phyloP scores from a whole-genome alignment of 352 stramenopile species.

The Globisporangium spiculum region DNA sequence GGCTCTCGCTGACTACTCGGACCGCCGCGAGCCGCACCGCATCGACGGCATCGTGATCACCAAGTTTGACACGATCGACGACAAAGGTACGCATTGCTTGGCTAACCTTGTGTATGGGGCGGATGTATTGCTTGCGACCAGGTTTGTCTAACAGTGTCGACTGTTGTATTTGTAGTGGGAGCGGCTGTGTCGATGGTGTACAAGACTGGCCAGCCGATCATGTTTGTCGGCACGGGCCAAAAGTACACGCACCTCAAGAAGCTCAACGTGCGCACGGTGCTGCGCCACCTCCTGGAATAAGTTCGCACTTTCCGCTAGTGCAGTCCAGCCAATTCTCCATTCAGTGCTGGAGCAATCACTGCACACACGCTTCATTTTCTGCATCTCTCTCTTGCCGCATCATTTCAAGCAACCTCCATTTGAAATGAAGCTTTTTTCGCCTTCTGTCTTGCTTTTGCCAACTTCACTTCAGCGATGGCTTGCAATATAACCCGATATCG shows the following conservation, averaged over 20 bases:
- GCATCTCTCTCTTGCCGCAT: neutral
- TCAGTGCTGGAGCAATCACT: neutral
- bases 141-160: neutral
- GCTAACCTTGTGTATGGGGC: neutral
- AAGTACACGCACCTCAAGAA: conserved; percentile 99
- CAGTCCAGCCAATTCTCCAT: neutral
- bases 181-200: conserved; percentile 99
- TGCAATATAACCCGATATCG: neutral
- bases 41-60: conserved; percentile 99
- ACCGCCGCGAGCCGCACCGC: conserved; percentile 82
- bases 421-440: neutral
- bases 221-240: conserved; percentile 99
- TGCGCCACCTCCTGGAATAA: conserved; percentile 94
- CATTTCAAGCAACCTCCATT: too few relatives aligned
- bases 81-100: conserved; percentile 85
- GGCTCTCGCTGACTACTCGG: conserved; percentile 88
- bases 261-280: conserved; percentile 94
- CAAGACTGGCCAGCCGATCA: conserved; percentile 97
- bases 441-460: neutral
- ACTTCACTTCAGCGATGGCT: neutral
- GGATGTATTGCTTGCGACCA: neutral
- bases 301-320: neutral
- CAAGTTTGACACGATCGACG: conserved; percentile 99
- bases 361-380: neutral
- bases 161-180: conserved; percentile 78